phyloP scores from a whole-genome alignment of 768 basidiomycete species.

The Auriscalpium orientale region DNA sequence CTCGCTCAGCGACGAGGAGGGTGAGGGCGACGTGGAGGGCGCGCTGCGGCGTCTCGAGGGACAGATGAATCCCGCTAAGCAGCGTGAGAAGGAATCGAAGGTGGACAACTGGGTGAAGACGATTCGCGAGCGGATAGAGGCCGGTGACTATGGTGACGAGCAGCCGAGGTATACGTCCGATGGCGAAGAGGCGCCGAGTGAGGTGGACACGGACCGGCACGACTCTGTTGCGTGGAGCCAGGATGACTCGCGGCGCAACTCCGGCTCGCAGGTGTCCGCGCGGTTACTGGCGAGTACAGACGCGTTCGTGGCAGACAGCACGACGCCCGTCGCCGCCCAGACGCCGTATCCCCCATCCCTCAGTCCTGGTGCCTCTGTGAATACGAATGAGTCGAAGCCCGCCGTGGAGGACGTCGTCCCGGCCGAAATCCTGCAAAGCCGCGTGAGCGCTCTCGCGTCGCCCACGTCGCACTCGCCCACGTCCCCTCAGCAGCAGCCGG shows the following conservation, averaged over 20 bases:
- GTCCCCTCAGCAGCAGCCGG: conserved; percentile 18
- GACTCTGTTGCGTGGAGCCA: neutral
- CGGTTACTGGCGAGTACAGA: neutral
- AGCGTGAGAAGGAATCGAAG: conserved; percentile 64
- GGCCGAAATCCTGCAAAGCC: conserved; percentile 55
- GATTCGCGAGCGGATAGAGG: conserved; percentile 58
- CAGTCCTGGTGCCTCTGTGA: conserved; percentile 3
- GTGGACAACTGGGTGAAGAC: conserved; percentile 78
- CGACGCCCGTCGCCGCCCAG: conserved; percentile 2
- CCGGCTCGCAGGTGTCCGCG: conserved; percentile 6
- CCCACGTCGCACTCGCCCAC: conserved; percentile 24
- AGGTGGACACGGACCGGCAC: neutral
- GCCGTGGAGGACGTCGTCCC: conserved; percentile 57
- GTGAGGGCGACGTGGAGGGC: conserved; percentile 73
- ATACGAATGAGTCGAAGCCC: conserved; percentile 38
- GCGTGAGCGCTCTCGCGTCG: conserved; percentile 32
- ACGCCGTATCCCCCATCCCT: neutral
- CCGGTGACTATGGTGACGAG: conserved; percentile 57
- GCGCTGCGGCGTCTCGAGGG: conserved; percentile 80
- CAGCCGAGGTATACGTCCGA: conserved; percentile 47
- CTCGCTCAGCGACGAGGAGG: conserved; percentile 63
- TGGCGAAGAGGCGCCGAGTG: conserved; percentile 26
- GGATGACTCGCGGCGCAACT: conserved; percentile 1
- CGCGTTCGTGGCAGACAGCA: conserved; percentile 1
- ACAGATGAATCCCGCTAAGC: conserved; percentile 67